phyloP scores from a whole-genome alignment of 225 moss, liverwort and hornwort genomes.

The Straminergon stramineum region DNA sequence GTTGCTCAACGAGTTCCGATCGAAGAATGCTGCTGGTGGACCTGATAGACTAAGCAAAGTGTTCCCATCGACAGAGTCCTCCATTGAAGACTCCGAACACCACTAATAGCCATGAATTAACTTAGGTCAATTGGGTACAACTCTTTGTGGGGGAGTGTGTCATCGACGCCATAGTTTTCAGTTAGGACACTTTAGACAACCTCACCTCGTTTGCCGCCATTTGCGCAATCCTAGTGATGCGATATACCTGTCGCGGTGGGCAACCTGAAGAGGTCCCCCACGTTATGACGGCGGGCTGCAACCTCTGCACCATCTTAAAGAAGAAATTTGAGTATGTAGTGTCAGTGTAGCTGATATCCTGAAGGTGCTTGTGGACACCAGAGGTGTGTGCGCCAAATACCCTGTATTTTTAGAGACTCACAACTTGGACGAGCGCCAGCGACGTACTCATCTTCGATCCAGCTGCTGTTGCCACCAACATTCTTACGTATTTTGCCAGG shows the following conservation, averaged over 20 bases:
- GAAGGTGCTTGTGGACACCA: neutral
- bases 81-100: constrained; percentile 52
- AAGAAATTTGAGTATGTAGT: neutral
- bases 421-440: neutral
- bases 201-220: neutral
- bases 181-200: neutral
- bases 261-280: neutral
- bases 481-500: neutral
- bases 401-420: constrained; percentile 16
- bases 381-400: neutral
- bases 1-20: constrained; percentile 61
- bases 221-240: neutral
- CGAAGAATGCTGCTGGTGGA: constrained; percentile 37
- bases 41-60: constrained; percentile 56
- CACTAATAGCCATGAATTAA: constrained; percentile 60
- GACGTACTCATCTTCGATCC: neutral
- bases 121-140: neutral
- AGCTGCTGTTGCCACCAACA: neutral
- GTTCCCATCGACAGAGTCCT: constrained; percentile 35
- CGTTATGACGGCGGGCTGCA: neutral
- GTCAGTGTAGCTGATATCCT: neutral
- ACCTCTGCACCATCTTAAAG: constrained; percentile 1
- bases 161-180: neutral
- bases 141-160: neutral
- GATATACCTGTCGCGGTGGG: neutral